Base-by-base conservation (phyloP, 1,139 yeast genomes). In the Citeromyces hawaiiensis region DNA sequence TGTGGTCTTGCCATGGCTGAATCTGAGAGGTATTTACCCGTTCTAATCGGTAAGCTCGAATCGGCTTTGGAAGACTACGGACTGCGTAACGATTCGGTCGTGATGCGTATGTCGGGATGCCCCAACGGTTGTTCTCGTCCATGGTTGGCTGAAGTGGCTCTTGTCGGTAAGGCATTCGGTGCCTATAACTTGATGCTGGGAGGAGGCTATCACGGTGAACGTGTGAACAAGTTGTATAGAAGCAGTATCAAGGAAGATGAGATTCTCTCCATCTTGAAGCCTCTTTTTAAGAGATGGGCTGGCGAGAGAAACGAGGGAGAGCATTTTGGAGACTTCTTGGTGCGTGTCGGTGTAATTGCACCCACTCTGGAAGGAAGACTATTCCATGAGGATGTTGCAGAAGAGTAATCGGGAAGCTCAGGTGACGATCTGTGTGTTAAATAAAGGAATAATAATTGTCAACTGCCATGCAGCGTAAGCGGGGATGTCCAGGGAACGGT, bases 1-100 rank as follows among this genome's bases (percentile, higher is more conserved):
- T 91, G 98, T 76, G 97, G 97, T 48, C 73, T 88, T 55, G 97
- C 97, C 16, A 87, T 91, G 96, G 97, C 98, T 19, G 98, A 91
- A 64, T 82, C 94, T 37, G 98, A 91, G 66, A 78, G 98, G 56
- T 91, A 86, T 60, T 68, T 91, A 51, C 98, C 98, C 9, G 76
- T 70, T 42, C 71, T 91, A 51, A 75, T 91, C 49, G 62, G 79
- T 47, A 85, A 86, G 61, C 66, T 91, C 45, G 98, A 91, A 61
- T 74, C 66, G 11, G 77, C 87, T 6, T 68, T 91, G 46, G 97
- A 88, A 60, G 95, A 87, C 53, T 78, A 78, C 48, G 98, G 98
- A 5, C 72, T 91, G 51, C 82, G 96, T 57, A 96, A 87, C 55
- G 97, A 91, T 59, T 79, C 95, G 6, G 73, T 91, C 49, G 95